Evolutionary conservation across 306 rosid species (phyloP).

Genomic region (Urtica urens): DNA sequence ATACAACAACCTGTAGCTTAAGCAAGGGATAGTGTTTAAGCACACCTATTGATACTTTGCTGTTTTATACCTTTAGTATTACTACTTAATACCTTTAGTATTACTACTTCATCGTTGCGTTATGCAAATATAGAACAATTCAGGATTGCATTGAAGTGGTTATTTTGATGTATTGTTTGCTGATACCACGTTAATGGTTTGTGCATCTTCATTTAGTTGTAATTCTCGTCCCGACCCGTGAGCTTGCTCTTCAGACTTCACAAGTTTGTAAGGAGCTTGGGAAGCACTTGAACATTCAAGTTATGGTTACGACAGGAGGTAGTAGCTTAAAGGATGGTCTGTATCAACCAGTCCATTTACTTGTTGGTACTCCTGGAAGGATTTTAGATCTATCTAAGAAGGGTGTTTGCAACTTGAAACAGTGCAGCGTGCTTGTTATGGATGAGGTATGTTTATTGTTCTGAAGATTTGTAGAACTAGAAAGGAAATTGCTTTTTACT

Average conservation of each 20-base stretch:
- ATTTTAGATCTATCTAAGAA: constrained; percentile 82
- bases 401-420: constrained; percentile 71
- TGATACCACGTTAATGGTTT: constrained; percentile 4
- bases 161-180: too few relatives aligned
- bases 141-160: constrained; percentile 1
- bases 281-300: constrained; percentile 85
- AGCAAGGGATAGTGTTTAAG: not conserved
- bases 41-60: too few relatives aligned
- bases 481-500: not conserved
- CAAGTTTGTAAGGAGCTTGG: constrained; percentile 97
- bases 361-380: constrained; percentile 93
- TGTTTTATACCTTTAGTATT: not conserved
- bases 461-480: too few relatives aligned
- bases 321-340: constrained; percentile 92
- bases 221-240: constrained; percentile 89
- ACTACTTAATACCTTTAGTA: not conserved
- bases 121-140: too few relatives aligned
- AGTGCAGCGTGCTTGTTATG: constrained; percentile 84
- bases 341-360: constrained; percentile 88
- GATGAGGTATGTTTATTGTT: constrained; percentile 57
- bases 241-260: constrained; percentile 93
- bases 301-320: constrained; percentile 96
- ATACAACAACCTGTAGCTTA: too few relatives aligned
- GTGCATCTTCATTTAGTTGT: constrained; percentile 45
- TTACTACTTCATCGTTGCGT: too few relatives aligned